A percentile compares a stretch with the other conserved stretches of the same genome.
Evolutionary conservation across 441 rosid genomes (phyloP).

Genomic region (Theobroma grandiflorum): DNA sequence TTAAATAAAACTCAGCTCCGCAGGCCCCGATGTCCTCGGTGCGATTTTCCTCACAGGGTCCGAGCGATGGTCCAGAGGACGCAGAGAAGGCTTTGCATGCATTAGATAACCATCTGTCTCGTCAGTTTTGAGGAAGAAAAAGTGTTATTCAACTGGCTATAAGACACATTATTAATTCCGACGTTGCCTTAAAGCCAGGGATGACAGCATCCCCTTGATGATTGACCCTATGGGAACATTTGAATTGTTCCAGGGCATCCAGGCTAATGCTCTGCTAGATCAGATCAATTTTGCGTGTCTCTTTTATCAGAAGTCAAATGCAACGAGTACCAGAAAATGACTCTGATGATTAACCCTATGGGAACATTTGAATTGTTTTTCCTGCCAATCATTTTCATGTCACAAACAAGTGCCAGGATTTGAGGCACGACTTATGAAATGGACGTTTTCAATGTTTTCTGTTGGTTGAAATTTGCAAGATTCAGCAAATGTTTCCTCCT

Average conservation of each 20-base stretch:
- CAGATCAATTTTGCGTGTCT: background rate
- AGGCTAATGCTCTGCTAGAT: background rate
- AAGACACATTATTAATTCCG: no score
- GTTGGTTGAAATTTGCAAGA: background rate
- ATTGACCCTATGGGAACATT: background rate
- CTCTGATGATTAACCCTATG: background rate
- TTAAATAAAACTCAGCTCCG: background rate
- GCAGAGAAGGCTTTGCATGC: background rate
- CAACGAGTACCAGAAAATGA: background rate
- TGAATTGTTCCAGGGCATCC: background rate
- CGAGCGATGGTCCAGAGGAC: background rate
- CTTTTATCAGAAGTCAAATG: background rate
- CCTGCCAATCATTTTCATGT: background rate
- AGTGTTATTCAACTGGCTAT: no score
- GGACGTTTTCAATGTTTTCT: no score
- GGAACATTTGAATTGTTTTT: constrained; percentile 13
- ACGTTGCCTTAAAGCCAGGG: background rate
- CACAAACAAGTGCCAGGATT: background rate
- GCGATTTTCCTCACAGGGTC: background rate
- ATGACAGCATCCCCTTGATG: background rate
- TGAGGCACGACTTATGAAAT: background rate
- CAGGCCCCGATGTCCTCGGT: background rate
- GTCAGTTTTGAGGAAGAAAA: no score
- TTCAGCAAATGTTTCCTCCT: background rate
- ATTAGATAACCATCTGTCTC: no score